Evolutionary conservation across 2,329 filamentous ascomycete species (phyloP).

Genomic region (Aspergillus felis): DNA sequence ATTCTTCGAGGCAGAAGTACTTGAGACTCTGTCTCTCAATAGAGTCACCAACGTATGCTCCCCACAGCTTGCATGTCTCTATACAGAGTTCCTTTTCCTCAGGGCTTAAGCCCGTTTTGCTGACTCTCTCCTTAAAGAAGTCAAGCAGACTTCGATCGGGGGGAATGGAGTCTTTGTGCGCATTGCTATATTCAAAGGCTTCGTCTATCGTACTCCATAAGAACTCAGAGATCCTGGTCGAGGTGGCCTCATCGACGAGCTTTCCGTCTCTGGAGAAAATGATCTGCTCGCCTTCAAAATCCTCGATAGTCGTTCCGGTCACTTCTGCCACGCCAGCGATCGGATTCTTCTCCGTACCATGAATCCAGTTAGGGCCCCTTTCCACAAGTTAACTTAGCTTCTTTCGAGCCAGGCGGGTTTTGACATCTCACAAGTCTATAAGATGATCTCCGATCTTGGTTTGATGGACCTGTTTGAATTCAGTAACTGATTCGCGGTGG

Average conservation of each 20-base stretch:
- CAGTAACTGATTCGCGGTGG: conserved; percentile 2
- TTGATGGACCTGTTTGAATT: conserved; percentile 46
- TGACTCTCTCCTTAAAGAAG: conserved; percentile 51
- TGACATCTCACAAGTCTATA: conserved; percentile 53
- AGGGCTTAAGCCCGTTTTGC: conserved; percentile 35
- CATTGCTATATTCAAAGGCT: conserved; percentile 58
- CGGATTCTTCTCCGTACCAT: conserved; percentile 58
- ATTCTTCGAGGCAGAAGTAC: conserved; percentile 64
- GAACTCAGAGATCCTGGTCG: conserved; percentile 36
- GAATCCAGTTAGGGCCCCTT: conserved; percentile 63
- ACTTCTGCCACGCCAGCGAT: conserved; percentile 54
- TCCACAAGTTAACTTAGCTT: conserved; percentile 11
- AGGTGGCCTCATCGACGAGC: conserved; percentile 31
- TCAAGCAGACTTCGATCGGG: conserved; percentile 52
- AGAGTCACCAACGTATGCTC: conserved; percentile 59
- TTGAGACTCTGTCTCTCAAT: conserved; percentile 58
- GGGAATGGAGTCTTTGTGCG: conserved; percentile 49
- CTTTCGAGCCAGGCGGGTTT: not conserved
- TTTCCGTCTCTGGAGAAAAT: conserved; percentile 48
- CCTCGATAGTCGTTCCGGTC: conserved; percentile 49
- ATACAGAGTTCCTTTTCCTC: conserved; percentile 48
- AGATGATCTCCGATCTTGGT: conserved; percentile 45
- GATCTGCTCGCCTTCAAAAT: conserved; percentile 50
- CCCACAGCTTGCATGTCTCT: conserved; percentile 58
- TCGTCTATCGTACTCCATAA: conserved; percentile 58